phyloP scores from a whole-genome alignment of 805 yeast species.

The Kazachstania viticola region DNA sequence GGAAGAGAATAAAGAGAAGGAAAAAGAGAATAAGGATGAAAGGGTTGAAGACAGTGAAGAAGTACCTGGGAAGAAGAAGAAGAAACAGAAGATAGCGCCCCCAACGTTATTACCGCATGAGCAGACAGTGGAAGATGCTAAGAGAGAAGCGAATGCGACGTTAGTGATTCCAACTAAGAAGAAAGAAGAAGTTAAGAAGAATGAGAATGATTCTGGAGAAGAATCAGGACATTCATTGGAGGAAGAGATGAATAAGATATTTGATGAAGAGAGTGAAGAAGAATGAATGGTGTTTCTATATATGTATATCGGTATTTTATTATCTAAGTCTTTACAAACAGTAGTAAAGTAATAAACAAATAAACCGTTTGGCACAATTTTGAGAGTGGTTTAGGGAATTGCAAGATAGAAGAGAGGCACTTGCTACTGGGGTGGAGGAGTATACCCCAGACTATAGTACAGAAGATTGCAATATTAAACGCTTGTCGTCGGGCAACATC shows the following conservation, averaged over 20 bases:
- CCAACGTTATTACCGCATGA: conserved; percentile 25
- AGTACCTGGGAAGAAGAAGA: conserved; percentile 9
- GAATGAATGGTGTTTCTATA: conserved; percentile 11
- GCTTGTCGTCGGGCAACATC: no score
- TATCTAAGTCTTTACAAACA: no score
- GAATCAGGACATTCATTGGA: no score
- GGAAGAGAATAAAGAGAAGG: conserved; percentile 4
- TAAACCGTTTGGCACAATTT: no score
- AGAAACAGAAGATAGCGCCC: conserved; percentile 24
- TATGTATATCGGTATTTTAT: no score
- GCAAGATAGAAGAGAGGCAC: no score
- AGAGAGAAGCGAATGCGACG: conserved; percentile 23
- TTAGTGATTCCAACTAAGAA: conserved; percentile 23
- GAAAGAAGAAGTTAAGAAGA: conserved; percentile 5
- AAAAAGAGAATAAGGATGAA: conserved; percentile 2
- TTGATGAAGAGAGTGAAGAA: conserved; percentile 24
- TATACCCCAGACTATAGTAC: no score
- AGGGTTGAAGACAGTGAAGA: conserved; percentile 2
- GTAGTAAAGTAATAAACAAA: no score
- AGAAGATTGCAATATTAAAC: no score
- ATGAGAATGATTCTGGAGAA: conserved; percentile 19
- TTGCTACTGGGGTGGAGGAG: no score
- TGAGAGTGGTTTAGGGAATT: no score
- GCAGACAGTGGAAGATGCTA: conserved; percentile 21
- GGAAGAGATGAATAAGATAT: conserved; percentile 23